A percentile compares a stretch with the other conserved stretches of the same genome.
Conservation (phyloP, 1,284 basidiomycete species). For the Melampsora americana region DNA sequence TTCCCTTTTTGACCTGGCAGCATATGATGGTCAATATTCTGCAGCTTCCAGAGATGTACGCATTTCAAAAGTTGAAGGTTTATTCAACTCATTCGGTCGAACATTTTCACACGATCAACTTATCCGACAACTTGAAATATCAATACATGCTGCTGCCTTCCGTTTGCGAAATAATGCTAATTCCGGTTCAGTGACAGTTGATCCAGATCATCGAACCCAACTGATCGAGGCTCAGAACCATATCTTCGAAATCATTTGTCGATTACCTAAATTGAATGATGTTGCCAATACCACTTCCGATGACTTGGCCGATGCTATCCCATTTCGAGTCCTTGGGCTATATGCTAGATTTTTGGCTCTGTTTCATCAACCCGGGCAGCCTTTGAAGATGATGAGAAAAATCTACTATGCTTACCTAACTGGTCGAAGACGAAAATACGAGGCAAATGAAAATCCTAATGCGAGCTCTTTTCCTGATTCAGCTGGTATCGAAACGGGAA, state of each 20-base stretch:
- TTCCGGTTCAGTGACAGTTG: not conserved
- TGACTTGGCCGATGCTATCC: slow-evolving; percentile 24
- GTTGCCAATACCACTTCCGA: slow-evolving; percentile 27
- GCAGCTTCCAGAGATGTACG: slow-evolving; percentile 4
- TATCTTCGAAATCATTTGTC: slow-evolving; percentile 26
- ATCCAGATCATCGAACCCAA: not conserved
- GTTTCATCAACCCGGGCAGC: slow-evolving; percentile 32
- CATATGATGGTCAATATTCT: not conserved
- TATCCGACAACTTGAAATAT: slow-evolving; percentile 2
- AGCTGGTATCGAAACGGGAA: slow-evolving; percentile 26
- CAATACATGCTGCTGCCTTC: slow-evolving; percentile 27
- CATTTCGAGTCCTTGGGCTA: slow-evolving; percentile 24
- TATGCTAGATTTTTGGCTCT: slow-evolving; percentile 29
- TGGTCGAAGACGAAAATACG: not conserved
- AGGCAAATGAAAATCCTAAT: not conserved
- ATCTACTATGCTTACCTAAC: slow-evolving; percentile 40
- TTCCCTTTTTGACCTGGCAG: slow-evolving; percentile 19
- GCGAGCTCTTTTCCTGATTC: not conserved
- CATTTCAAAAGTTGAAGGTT: slow-evolving; percentile 12
- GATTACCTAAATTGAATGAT: slow-evolving; percentile 13
- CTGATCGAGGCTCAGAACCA: slow-evolving; percentile 1
- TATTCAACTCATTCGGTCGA: slow-evolving; percentile 13
- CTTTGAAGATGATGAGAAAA: slow-evolving; percentile 41
- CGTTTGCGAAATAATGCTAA: not conserved
- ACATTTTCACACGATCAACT: slow-evolving; percentile 15